These are phyloP conservation scores for Corylus avellana DNA, from an alignment of 306 rosid species.

Conservation along the genomic window DNA sequence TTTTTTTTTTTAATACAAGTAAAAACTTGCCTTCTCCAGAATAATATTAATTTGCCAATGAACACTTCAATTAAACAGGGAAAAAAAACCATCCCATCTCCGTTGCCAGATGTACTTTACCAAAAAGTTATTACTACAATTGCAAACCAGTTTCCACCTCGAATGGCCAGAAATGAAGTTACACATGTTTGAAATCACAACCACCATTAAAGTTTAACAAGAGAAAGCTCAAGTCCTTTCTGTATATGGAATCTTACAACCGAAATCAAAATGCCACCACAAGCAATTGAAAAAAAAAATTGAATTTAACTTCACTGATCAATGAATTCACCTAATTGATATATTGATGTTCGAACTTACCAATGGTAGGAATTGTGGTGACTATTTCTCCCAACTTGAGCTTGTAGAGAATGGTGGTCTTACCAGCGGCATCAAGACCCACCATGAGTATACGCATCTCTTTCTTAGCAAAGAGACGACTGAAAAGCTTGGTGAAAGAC, in stretches of 20 bases:
- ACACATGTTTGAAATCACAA: background rate
- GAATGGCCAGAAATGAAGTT: background rate
- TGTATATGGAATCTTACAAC: background rate
- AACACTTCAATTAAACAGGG: background rate
- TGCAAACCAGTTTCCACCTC: background rate
- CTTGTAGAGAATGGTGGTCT: conserved; percentile 88
- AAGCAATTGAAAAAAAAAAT: background rate
- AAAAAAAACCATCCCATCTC: background rate
- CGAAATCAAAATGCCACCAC: background rate
- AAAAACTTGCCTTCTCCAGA: background rate
- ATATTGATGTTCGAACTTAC: conserved; percentile 33
- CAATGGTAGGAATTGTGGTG: conserved; percentile 95
- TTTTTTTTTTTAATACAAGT: no score
- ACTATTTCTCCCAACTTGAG: conserved; percentile 94
- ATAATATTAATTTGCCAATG: background rate
- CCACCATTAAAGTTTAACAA: background rate
- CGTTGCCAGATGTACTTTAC: background rate
- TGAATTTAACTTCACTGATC: no score
- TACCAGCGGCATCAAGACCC: conserved; percentile 97
- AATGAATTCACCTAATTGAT: background rate
- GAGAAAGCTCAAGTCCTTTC: background rate
- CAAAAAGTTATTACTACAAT: background rate
- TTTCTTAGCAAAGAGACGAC: conserved; percentile 87
- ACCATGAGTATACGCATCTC: conserved; percentile 98
- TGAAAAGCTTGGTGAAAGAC: conserved; percentile 87